These are phyloP conservation scores for Tephrocybe rancida DNA, from an alignment of 768 basidiomycete species.

Conservation along the genomic window DNA sequence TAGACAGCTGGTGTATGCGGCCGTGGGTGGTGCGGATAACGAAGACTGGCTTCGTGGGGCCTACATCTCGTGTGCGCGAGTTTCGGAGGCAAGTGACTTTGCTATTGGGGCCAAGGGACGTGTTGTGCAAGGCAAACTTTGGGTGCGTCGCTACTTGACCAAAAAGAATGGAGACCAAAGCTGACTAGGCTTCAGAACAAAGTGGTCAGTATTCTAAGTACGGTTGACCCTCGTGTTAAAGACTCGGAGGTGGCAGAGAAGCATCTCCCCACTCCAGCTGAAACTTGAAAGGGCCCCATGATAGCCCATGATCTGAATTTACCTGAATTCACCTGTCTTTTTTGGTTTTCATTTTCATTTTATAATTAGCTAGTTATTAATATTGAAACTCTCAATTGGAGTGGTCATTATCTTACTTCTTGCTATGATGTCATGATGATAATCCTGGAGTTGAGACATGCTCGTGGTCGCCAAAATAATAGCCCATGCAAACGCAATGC, in stretches of 20 bases:
- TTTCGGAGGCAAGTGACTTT: conserved; percentile 12
- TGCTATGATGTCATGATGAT: too few species aligned
- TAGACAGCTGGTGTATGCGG: conserved; percentile 13
- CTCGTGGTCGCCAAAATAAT: too few species aligned
- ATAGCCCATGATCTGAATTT: too few species aligned
- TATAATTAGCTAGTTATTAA: too few species aligned
- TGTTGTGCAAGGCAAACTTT: conserved; percentile 5
- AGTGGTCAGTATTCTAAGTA: conserved; percentile 11
- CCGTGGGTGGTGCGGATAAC: conserved; percentile 5
- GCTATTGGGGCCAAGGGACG: conserved; percentile 1
- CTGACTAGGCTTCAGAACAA: conserved; percentile 7
- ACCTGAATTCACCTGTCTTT: background rate
- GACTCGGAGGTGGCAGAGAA: conserved; percentile 4
- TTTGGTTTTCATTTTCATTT: background rate
- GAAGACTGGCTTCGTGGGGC: conserved; percentile 13
- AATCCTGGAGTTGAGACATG: too few species aligned
- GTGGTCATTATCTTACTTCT: too few species aligned
- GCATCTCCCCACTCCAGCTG: conserved; percentile 1
- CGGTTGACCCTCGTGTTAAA: conserved; percentile 14
- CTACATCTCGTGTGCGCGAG: conserved; percentile 2
- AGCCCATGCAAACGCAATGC: too few species aligned
- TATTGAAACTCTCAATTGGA: too few species aligned
- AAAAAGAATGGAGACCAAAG: background rate
- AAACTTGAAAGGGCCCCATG: background rate
- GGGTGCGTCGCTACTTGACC: conserved; percentile 4